phyloP scores from a whole-genome alignment of 2,329 filamentous ascomycete species.

The Fusarium ramigenum region DNA sequence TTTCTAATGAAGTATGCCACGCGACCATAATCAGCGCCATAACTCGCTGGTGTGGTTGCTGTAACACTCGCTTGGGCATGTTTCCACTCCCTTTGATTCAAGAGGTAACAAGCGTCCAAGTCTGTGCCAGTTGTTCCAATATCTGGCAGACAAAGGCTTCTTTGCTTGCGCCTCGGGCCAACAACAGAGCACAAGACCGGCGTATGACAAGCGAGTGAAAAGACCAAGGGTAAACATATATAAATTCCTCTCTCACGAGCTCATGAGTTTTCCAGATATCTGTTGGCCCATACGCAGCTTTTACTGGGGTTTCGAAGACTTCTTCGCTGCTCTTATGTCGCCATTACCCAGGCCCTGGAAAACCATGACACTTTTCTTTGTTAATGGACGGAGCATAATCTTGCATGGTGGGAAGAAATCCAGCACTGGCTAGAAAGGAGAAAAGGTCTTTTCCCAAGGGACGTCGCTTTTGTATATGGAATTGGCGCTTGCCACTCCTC shows the following conservation, averaged over 20 bases:
- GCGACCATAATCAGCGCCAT: constrained; percentile 57
- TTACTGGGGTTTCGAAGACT: constrained; percentile 37
- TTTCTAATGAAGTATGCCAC: constrained; percentile 93
- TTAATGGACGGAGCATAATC: constrained; percentile 38
- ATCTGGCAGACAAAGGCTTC: neutral
- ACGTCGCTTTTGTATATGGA: constrained; percentile 21
- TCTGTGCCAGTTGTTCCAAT: constrained; percentile 1
- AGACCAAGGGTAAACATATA: constrained; percentile 42
- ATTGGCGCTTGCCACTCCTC: constrained; percentile 36
- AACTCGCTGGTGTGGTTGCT: constrained; percentile 12
- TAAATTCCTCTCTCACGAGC: constrained; percentile 50
- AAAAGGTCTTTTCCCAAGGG: constrained; percentile 28
- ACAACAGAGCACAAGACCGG: constrained; percentile 23
- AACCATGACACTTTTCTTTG: constrained; percentile 17
- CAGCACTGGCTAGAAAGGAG: constrained; percentile 44
- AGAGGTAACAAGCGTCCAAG: neutral
- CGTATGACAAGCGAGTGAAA: constrained; percentile 30
- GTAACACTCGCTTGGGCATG: constrained; percentile 22
- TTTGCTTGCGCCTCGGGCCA: neutral
- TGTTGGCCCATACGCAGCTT: constrained; percentile 34
- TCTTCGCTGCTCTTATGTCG: constrained; percentile 33
- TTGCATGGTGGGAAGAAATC: constrained; percentile 30
- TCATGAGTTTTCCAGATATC: constrained; percentile 44
- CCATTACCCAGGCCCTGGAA: constrained; percentile 7
- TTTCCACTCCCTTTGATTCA: neutral